Conservation (phyloP, 768 basidiomycete genomes). For the Lentinula sp. region DNA sequence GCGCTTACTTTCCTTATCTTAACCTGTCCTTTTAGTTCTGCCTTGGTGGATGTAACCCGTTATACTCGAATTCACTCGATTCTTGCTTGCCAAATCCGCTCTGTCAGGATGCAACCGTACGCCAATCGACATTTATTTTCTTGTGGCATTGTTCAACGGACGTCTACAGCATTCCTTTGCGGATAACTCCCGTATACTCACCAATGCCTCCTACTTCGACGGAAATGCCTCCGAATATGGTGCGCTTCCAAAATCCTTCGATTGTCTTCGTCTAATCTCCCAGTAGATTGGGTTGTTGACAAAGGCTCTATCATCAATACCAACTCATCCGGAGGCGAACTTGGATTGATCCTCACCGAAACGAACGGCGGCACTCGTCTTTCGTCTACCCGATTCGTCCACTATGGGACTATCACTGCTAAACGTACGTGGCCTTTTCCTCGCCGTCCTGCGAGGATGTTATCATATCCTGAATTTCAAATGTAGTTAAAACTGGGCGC, state of each 20-base stretch:
- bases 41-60: slow-evolving; percentile 82
- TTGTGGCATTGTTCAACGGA: background rate
- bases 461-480: background rate
- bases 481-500: slow-evolving; percentile 67
- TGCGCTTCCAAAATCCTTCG: slow-evolving; percentile 12
- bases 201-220: slow-evolving; percentile 61
- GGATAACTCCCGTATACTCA: slow-evolving; percentile 60
- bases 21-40: slow-evolving; percentile 50
- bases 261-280: background rate
- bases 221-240: slow-evolving; percentile 72
- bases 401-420: slow-evolving; percentile 74
- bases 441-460: background rate
- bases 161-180: slow-evolving; percentile 48
- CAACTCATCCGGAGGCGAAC: slow-evolving; percentile 55
- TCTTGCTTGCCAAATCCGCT: slow-evolving; percentile 73
- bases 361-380: slow-evolving; percentile 71
- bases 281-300: slow-evolving; percentile 65
- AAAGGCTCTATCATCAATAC: slow-evolving; percentile 62
- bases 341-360: slow-evolving; percentile 64
- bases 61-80: slow-evolving; percentile 52
- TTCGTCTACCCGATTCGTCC: slow-evolving; percentile 74
- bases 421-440: slow-evolving; percentile 31
- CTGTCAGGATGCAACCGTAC: slow-evolving; percentile 57
- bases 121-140: slow-evolving; percentile 12
- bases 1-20: background rate